Base-by-base conservation (phyloP, 768 basidiomycete species). In the Sporobolomyces phaffii region DNA sequence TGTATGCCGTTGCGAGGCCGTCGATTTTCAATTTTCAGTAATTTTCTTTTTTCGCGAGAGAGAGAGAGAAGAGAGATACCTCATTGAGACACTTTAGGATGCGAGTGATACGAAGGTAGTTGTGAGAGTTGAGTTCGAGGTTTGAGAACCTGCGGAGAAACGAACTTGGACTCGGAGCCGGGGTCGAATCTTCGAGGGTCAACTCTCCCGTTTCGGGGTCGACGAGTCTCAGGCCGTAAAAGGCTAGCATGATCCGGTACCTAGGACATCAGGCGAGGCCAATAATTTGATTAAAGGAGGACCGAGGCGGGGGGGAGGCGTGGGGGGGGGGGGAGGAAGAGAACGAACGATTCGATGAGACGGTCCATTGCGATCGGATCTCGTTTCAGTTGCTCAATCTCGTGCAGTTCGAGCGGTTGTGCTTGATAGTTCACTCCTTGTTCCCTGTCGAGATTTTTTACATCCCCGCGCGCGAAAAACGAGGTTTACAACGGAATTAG, bases 31-130 rank as follows among this genome's bases (percentile, higher is more conserved):
- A 5, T 5, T 0, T 2, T 4, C 5, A 20, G 49, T 15, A n/a
- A n/a, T n/a, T n/a, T n/a, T n/a, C n/a, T n/a, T n/a, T n/a, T n/a
- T n/a, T n/a, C n/a, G n/a, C n/a, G n/a, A 11, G 28, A 24, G 47
- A 45, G 10, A 31, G 17, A 41, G 3, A 36, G 41, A 26, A 14
- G n/a, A 9, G 6, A 22, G 51, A 4, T 64, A 88, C 77, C 73
- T 87, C 86, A 24, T 86, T 87, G 28, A 88, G 77, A 70, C 84
- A 86, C 77, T 89, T 88, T 71, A 89, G 78, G 62, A 89, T 88
- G 47, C 88, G 85, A 36, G 88, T 85, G 70, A 89, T 85, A 40
- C 88, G 84, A 56, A 89, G 82, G 76, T 87, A 83, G 76, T 89
- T 89, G 77, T 89, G 88, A n/a, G 82, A 76, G 28, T 63, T 34